A percentile compares a stretch with the other conserved stretches of the same genome.
Evolutionary conservation across 2,329 filamentous ascomycete genomes (phyloP).

Genomic region (Aspergillus sp.): DNA sequence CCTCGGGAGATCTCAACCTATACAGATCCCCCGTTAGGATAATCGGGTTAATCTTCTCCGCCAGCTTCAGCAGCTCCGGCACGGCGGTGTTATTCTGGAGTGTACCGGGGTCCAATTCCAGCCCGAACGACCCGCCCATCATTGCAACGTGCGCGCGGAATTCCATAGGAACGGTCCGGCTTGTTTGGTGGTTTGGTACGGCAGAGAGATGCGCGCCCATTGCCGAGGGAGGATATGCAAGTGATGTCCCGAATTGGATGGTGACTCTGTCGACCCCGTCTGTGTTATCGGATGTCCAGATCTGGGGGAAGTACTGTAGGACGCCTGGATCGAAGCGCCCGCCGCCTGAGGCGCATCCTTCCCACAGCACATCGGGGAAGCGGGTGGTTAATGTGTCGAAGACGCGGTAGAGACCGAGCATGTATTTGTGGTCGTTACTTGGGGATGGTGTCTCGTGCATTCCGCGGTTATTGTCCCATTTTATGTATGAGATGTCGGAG

Average conservation of each 20-base stretch:
- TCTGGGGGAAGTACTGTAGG: constrained; percentile 64
- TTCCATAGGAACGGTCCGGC: constrained; percentile 55
- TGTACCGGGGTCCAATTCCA: constrained; percentile 60
- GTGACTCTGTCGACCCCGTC: constrained; percentile 61
- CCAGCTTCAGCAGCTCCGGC: constrained; percentile 54
- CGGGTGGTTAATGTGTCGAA: constrained; percentile 59
- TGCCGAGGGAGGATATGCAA: constrained; percentile 61
- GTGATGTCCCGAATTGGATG: constrained; percentile 64
- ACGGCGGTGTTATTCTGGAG: constrained; percentile 55
- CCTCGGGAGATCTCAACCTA: constrained; percentile 57
- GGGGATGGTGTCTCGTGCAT: constrained; percentile 61
- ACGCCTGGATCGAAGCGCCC: constrained; percentile 65
- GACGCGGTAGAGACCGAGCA: constrained; percentile 63
- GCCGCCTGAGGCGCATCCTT: constrained; percentile 66
- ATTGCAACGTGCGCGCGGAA: constrained; percentile 67
- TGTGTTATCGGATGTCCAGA: constrained; percentile 67
- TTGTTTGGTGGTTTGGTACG: constrained; percentile 59
- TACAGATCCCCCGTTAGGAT: constrained; percentile 61
- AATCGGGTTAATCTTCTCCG: constrained; percentile 59
- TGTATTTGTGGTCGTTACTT: constrained; percentile 58
- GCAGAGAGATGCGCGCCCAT: constrained; percentile 67
- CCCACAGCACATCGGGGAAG: constrained; percentile 64
- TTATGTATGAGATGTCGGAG: constrained; percentile 60
- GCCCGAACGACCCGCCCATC: constrained; percentile 67
- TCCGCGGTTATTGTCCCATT: constrained; percentile 68